A percentile compares a stretch with the other conserved stretches of the same genome.
Conservation (phyloP, 1,139 yeast species). For the Candida sp. region DNA sequence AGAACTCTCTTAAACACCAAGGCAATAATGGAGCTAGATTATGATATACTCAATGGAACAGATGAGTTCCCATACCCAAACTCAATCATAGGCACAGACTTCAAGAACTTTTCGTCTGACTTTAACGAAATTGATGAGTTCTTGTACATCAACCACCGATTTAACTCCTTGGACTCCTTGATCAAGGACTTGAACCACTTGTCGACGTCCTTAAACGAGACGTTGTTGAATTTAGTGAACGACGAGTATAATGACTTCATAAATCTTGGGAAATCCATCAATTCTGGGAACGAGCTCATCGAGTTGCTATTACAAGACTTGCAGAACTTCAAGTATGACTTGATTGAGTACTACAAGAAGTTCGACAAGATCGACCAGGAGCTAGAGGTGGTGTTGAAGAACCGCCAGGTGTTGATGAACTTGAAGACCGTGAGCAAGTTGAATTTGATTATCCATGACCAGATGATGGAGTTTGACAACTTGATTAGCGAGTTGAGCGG, state of each 20-base stretch:
- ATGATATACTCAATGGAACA: constrained; percentile 6
- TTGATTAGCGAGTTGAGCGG: constrained; percentile 2
- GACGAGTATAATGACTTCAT: constrained; percentile 74
- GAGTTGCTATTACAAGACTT: constrained; percentile 47
- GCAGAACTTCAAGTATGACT: constrained; percentile 38
- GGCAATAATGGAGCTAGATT: neutral
- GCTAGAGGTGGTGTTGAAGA: constrained; percentile 21
- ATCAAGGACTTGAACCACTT: constrained; percentile 30
- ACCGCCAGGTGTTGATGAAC: constrained; percentile 24
- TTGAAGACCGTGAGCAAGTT: constrained; percentile 34
- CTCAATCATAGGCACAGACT: constrained; percentile 23
- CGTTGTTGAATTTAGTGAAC: constrained; percentile 69
- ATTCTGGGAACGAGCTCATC: constrained; percentile 53
- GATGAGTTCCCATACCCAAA: constrained; percentile 29
- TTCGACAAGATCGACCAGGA: constrained; percentile 25
- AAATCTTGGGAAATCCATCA: constrained; percentile 65
- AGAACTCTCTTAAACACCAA: too few relatives aligned
- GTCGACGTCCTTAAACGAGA: constrained; percentile 43
- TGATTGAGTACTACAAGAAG: constrained; percentile 26
- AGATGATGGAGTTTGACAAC: constrained; percentile 47
- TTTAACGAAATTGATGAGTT: constrained; percentile 30
- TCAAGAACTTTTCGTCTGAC: constrained; percentile 18
- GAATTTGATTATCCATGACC: constrained; percentile 39
- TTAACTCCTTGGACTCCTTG: constrained; percentile 36
- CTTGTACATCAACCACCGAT: constrained; percentile 35